These are phyloP conservation scores for Baorangia bicolor DNA, from an alignment of 768 basidiomycete species.

Conservation along the genomic window DNA sequence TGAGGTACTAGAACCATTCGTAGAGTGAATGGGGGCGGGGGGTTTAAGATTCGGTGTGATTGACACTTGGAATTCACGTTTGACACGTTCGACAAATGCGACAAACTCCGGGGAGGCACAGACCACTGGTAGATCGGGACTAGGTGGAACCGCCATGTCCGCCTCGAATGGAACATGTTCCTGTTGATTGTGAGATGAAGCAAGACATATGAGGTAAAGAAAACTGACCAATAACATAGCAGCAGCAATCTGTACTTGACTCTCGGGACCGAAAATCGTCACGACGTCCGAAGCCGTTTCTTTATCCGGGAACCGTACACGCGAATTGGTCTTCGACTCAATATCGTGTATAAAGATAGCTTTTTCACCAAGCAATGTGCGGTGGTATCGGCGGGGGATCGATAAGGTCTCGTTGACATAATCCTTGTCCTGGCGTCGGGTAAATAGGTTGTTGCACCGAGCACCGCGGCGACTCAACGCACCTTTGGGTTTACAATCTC, in stretches of 20 bases:
- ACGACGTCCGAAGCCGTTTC: conserved; percentile 93
- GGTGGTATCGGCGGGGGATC: conserved; percentile 93
- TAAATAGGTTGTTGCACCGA: conserved; percentile 1
- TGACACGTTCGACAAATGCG: conserved; percentile 85
- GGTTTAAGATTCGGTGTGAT: conserved; percentile 78
- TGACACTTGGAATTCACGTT: conserved; percentile 91
- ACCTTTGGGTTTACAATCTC: conserved; percentile 97
- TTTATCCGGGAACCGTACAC: conserved; percentile 90
- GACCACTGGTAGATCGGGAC: conserved; percentile 72
- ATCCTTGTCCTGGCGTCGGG: conserved; percentile 78
- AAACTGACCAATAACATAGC: conserved; percentile 85
- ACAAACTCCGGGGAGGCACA: conserved; percentile 79
- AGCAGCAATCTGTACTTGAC: conserved; percentile 93
- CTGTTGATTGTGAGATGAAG: conserved; percentile 39
- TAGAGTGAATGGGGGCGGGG: conserved; percentile 32
- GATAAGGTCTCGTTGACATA: conserved; percentile 91
- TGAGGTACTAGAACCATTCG: conserved; percentile 48
- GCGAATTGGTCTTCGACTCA: conserved; percentile 93
- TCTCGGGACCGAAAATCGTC: conserved; percentile 95
- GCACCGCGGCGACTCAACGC: conserved; percentile 16
- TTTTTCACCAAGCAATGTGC: conserved; percentile 93
- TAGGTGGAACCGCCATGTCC: conserved; percentile 87
- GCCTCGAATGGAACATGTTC: conserved; percentile 97
- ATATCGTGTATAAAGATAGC: conserved; percentile 97
- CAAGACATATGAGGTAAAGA: not conserved